Percentiles rank a stretch among this genome's conserved stretches.
These are phyloP conservation scores for Leccinum olivaceopallidum DNA, from an alignment of 768 basidiomycete species.

Conservation along the genomic window DNA sequence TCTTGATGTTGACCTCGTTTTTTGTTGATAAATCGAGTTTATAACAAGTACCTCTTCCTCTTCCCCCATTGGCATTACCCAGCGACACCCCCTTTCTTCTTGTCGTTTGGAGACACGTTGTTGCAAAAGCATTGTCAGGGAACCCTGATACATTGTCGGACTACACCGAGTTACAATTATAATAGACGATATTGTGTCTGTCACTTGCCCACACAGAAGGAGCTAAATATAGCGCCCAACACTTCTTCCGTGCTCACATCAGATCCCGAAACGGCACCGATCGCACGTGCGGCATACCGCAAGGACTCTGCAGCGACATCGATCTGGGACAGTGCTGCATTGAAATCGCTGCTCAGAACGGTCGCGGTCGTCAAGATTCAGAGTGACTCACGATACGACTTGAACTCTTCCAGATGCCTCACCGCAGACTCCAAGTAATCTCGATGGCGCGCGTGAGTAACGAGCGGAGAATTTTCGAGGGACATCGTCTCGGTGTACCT, in stretches of 20 bases:
- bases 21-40: neutral
- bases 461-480: slow-evolving; percentile 46
- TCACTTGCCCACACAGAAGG: slow-evolving; percentile 90
- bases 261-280: slow-evolving; percentile 81
- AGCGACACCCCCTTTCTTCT: neutral
- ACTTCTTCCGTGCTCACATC: slow-evolving; percentile 79
- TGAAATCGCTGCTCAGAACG: slow-evolving; percentile 5
- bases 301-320: slow-evolving; percentile 87
- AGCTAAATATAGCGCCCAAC: slow-evolving; percentile 76
- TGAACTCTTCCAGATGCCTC: slow-evolving; percentile 34
- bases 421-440: slow-evolving; percentile 69
- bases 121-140: neutral
- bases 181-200: neutral
- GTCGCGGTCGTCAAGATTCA: neutral
- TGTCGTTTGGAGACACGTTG: neutral
- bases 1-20: slow-evolving; percentile 8
- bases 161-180: slow-evolving; percentile 4
- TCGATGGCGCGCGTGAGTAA: slow-evolving; percentile 81
- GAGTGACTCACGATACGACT: slow-evolving; percentile 29
- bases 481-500: slow-evolving; percentile 27
- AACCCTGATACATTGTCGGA: neutral
- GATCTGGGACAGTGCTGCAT: slow-evolving; percentile 63
- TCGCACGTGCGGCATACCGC: slow-evolving; percentile 78
- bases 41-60: neutral
- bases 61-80: neutral